Conservation (phyloP, 176 grass and related monocot genomes). For the Musa schizocarpa region DNA sequence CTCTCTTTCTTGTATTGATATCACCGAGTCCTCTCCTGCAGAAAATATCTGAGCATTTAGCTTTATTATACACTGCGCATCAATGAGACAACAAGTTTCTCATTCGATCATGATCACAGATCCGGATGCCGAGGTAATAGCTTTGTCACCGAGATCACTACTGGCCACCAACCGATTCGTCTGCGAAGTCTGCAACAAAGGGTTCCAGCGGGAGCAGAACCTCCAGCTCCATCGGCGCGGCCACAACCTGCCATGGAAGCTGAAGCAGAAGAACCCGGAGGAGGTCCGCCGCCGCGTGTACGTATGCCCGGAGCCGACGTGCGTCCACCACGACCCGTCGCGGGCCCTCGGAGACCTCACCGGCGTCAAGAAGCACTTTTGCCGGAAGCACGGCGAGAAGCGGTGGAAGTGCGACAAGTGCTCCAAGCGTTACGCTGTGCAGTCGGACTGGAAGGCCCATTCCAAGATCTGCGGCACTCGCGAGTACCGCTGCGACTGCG, state of each 20-base stretch:
- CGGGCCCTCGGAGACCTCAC: slow-evolving; percentile 90
- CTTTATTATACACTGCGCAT: too few relatives aligned
- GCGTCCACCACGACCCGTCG: slow-evolving; percentile 90
- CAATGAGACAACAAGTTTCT: neutral
- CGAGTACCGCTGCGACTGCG: slow-evolving; percentile 98
- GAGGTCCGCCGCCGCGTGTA: slow-evolving; percentile 62
- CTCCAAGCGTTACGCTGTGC: slow-evolving; percentile 93
- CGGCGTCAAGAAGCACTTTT: slow-evolving; percentile 95
- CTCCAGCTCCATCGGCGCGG: slow-evolving; percentile 94
- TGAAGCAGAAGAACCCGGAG: slow-evolving; percentile 93
- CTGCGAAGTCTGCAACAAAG: slow-evolving; percentile 95
- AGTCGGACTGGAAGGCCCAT: slow-evolving; percentile 99
- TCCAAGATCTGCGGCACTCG: slow-evolving; percentile 95
- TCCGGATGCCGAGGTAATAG: slow-evolving; percentile 92
- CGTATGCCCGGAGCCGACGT: slow-evolving; percentile 90
- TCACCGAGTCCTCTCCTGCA: too few relatives aligned
- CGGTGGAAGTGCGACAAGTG: slow-evolving; percentile 99
- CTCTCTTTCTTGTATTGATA: too few relatives aligned
- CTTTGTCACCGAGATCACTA: slow-evolving; percentile 79
- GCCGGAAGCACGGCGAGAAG: slow-evolving; percentile 99
- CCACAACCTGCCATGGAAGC: slow-evolving; percentile 97
- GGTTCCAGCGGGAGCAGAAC: slow-evolving; percentile 98
- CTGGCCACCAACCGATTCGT: slow-evolving; percentile 94
- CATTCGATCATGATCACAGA: slow-evolving; percentile 20
- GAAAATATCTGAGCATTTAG: too few relatives aligned